phyloP scores from a whole-genome alignment of 345 rosid genomes.

The Ceriops decandra region DNA sequence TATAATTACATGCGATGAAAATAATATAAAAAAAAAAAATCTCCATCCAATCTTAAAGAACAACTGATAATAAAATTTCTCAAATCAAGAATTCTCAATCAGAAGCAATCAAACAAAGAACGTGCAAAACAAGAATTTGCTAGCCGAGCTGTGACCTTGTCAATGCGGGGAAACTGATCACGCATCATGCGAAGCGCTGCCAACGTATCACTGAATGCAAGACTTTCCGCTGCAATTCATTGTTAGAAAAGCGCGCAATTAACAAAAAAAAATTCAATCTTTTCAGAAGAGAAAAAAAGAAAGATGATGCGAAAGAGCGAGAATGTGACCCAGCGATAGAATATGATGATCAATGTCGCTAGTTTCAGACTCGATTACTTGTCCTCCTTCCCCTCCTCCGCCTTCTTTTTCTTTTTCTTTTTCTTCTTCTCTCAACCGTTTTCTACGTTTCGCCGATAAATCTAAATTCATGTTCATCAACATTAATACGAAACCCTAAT shows the following conservation, averaged over 20 bases:
- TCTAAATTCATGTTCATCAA: constrained; percentile 4
- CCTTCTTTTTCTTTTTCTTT: constrained; percentile 7
- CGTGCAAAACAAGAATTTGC: background rate
- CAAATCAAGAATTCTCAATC: too few relatives aligned
- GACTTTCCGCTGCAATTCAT: constrained; percentile 54
- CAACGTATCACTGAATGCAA: constrained; percentile 71
- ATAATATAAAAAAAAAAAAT: too few relatives aligned
- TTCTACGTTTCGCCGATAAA: constrained; percentile 1
- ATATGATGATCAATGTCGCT: too few relatives aligned
- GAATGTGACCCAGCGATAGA: constrained; percentile 28
- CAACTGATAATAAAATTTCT: too few relatives aligned
- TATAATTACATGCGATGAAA: too few relatives aligned
- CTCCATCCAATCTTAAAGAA: too few relatives aligned
- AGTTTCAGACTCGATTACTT: constrained; percentile 4
- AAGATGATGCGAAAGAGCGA: background rate
- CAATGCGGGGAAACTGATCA: constrained; percentile 79
- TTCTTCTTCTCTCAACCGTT: too few relatives aligned
- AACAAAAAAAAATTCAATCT: background rate
- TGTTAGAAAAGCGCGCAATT: background rate
- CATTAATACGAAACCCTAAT: too few relatives aligned
- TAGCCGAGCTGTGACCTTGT: constrained; percentile 43
- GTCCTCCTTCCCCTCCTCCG: constrained; percentile 23
- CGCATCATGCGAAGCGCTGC: constrained; percentile 89
- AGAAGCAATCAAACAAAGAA: background rate
- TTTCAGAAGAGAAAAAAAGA: too few relatives aligned